Base-by-base conservation (phyloP, 129 eudicot genomes). In the Glebionis coronaria region DNA sequence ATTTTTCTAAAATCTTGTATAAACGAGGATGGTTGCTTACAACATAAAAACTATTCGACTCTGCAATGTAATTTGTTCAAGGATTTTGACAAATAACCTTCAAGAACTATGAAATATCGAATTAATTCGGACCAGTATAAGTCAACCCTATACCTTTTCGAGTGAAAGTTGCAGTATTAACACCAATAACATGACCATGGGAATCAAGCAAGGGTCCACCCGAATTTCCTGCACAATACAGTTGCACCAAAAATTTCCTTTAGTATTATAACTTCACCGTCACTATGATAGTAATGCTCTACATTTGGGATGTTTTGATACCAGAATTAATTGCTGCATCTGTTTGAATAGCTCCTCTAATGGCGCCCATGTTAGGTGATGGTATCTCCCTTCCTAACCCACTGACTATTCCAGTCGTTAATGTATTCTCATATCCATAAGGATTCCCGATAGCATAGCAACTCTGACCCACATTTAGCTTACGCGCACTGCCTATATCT, bases 281-380 rank as follows among this genome's bases (percentile, higher is more conserved):
- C 42, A 35, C 7, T 35, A 35, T 35, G 7, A 1, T 35, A 35
- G 0, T 49, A 13, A 4, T 27, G 44, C 8, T 57, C 63, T 27
- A 23, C 10, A 27, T 25, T 56, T 56, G 16, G 29, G 44, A 44
- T 46, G 16, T 66, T 73, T 42, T 6, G 21, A 1, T 16, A 91
- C 98, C 98, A 21, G 96, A 75, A 86, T 92, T 92, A 76, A 92
- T 92, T 38, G 98, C 98, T 76, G 96, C 96, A 88, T 92, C 98
- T 28, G 98, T 92, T 86, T 92, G 98, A 73, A 92, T 92, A 58
- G 95, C 98, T 63, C 95, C 96, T 65, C 91, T 73, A 55, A 92
- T 92, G 55, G 98, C 90, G 59, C 81, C 86, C 71, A 95, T 90
- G 61, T 88, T 93, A 76, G 96, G 98, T 38, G 98, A 86, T 5